These are phyloP conservation scores for Chrysanthemum makinoi DNA, from an alignment of 129 eudicot species.

Conservation along the genomic window DNA sequence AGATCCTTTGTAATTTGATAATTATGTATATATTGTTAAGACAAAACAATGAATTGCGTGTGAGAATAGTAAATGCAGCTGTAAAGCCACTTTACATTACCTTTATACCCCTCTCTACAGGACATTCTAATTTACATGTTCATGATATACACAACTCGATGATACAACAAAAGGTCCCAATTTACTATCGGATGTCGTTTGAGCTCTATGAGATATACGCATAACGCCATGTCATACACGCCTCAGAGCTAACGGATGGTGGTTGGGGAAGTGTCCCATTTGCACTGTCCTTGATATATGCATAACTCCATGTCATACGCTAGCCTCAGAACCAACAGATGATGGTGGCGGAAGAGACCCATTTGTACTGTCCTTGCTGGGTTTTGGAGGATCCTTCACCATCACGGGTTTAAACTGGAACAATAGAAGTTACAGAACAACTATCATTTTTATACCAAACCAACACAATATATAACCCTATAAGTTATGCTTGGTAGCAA, in stretches of 20 bases:
- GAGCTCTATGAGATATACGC: too few species aligned
- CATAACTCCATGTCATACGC: slow-evolving; percentile 28
- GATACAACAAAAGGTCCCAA: not conserved
- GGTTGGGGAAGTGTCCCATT: not conserved
- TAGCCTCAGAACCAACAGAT: slow-evolving; percentile 46
- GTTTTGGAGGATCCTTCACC: slow-evolving; percentile 61
- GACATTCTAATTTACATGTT: slow-evolving; percentile 13
- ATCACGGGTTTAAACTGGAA: slow-evolving; percentile 82
- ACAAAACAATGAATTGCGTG: not conserved
- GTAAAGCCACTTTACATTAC: slow-evolving; percentile 1
- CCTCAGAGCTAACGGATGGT: not conserved
- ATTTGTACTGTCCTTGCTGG: slow-evolving; percentile 47
- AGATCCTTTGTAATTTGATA: too few species aligned
- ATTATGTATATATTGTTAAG: too few species aligned
- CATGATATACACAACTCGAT: not conserved
- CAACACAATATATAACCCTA: not conserved
- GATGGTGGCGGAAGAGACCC: slow-evolving; percentile 55
- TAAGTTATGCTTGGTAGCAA: not conserved
- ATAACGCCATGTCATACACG: not conserved
- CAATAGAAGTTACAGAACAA: not conserved
- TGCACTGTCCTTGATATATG: slow-evolving; percentile 12
- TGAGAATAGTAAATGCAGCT: slow-evolving; percentile 4
- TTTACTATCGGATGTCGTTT: too few species aligned
- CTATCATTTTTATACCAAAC: not conserved
- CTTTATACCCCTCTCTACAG: slow-evolving; percentile 3